These are phyloP conservation scores for Buxus sempervirens DNA, from an alignment of 164 flowering plant species.

Conservation along the genomic window DNA sequence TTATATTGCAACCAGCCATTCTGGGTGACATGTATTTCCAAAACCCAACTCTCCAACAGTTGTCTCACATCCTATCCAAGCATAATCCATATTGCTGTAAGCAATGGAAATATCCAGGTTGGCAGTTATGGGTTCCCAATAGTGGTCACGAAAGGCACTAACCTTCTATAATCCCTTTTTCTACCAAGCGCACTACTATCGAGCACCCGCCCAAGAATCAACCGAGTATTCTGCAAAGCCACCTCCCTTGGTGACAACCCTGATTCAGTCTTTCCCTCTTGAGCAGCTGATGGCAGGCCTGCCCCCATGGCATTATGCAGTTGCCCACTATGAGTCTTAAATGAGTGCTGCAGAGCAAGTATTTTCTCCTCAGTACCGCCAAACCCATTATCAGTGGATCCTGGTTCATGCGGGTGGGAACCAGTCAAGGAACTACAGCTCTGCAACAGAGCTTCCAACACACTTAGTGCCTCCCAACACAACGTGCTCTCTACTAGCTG, in stretches of 20 bases:
- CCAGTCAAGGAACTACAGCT: conserved; percentile 83
- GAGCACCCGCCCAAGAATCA: conserved; percentile 88
- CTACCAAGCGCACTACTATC: conserved; percentile 82
- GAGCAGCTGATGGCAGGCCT: conserved; percentile 29
- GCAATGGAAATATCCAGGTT: no score
- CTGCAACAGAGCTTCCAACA: conserved; percentile 91
- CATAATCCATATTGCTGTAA: background rate
- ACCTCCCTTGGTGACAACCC: conserved; percentile 64
- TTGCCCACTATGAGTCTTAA: conserved; percentile 89
- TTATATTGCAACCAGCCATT: background rate
- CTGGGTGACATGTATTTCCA: background rate
- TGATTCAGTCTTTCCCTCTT: conserved; percentile 40
- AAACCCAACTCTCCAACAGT: background rate
- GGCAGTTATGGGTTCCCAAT: conserved; percentile 34
- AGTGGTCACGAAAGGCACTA: conserved; percentile 82
- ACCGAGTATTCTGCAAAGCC: conserved; percentile 82
- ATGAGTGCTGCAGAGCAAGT: conserved; percentile 76
- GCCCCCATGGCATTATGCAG: conserved; percentile 54
- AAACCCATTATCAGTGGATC: conserved; percentile 61
- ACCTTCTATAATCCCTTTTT: conserved; percentile 78
- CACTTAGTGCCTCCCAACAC: conserved; percentile 95
- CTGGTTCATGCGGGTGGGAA: conserved; percentile 51
- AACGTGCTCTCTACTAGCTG: conserved; percentile 94
- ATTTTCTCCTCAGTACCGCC: conserved; percentile 60
- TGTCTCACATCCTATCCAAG: background rate